Percentiles rank a stretch among this genome's conserved stretches.
Evolutionary conservation across 768 basidiomycete genomes (phyloP).

Genomic region (Hypholoma sublateritium): DNA sequence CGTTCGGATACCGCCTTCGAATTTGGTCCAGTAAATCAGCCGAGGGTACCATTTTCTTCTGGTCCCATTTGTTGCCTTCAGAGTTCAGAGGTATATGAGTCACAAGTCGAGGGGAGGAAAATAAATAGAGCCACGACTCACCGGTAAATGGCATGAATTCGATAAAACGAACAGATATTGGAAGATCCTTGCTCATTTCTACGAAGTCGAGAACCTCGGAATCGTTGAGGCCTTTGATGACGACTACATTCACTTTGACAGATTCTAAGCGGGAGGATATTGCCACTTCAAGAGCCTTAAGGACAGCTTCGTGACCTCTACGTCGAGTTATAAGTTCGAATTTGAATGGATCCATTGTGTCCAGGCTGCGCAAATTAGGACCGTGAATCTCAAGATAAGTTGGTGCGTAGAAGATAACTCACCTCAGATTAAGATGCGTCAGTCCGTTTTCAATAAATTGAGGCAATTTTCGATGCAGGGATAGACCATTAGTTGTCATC

Average conservation of each 20-base stretch:
- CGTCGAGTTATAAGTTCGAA: slow-evolving; percentile 88
- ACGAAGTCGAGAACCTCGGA: slow-evolving; percentile 79
- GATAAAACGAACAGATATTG: slow-evolving; percentile 79
- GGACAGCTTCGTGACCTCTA: slow-evolving; percentile 72
- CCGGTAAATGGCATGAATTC: slow-evolving; percentile 96
- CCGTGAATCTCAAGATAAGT: neutral
- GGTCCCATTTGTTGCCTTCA: slow-evolving; percentile 84
- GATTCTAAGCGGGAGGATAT: slow-evolving; percentile 50
- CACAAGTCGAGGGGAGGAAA: neutral
- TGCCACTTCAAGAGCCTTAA: slow-evolving; percentile 67
- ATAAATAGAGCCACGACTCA: slow-evolving; percentile 24
- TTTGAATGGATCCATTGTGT: slow-evolving; percentile 83
- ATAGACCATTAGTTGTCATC: slow-evolving; percentile 85
- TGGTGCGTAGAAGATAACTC: neutral
- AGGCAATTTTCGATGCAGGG: slow-evolving; percentile 72
- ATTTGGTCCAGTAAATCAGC: slow-evolving; percentile 58
- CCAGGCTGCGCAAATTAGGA: slow-evolving; percentile 50
- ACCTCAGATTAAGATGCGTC: slow-evolving; percentile 75
- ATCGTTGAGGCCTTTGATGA: slow-evolving; percentile 81
- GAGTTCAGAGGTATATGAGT: slow-evolving; percentile 23
- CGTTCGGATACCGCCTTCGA: slow-evolving; percentile 41
- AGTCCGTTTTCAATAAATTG: slow-evolving; percentile 68
- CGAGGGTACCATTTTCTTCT: slow-evolving; percentile 79
- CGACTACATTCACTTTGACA: slow-evolving; percentile 84
- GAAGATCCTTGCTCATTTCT: slow-evolving; percentile 63